A percentile compares a stretch with the other conserved stretches of the same genome.
Conservation (phyloP, 371 early-diverging fungal genomes). For the Capillidium heterosporum region DNA sequence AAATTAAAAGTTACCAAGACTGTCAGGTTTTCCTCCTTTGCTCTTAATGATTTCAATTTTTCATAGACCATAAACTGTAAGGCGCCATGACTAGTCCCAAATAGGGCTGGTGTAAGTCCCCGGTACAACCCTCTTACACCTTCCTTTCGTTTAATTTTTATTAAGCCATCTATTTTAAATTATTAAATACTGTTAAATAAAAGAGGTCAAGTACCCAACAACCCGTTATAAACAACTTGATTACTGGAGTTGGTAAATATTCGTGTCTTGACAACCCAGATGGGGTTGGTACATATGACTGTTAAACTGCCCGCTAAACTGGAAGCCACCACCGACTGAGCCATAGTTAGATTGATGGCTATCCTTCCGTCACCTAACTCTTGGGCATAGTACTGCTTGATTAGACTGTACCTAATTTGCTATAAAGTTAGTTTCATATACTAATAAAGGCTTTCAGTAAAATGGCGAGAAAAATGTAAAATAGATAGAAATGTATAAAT, state of each 20-base stretch:
- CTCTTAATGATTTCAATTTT: slow-evolving; percentile 48
- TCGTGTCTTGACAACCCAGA: slow-evolving; percentile 90
- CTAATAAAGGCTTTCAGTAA: not conserved
- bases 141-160: slow-evolving; percentile 40
- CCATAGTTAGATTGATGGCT: slow-evolving; percentile 20
- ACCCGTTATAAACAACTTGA: slow-evolving; percentile 53
- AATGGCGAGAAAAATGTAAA: not conserved
- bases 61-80: slow-evolving; percentile 95
- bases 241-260: slow-evolving; percentile 57
- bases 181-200: not conserved
- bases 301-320: slow-evolving; percentile 66
- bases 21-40: not conserved
- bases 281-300: slow-evolving; percentile 68
- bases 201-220: slow-evolving; percentile 23
- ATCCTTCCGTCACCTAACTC: slow-evolving; percentile 11
- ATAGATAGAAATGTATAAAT: slow-evolving; percentile 1
- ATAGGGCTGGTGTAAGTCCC: slow-evolving; percentile 72
- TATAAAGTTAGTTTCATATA: not conserved
- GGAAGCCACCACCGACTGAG: slow-evolving; percentile 70
- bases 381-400: slow-evolving; percentile 54
- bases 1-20: too few species aligned
- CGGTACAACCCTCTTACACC: slow-evolving; percentile 72
- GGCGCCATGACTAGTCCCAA: slow-evolving; percentile 88
- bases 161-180: slow-evolving; percentile 31
- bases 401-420: slow-evolving; percentile 35